phyloP scores from a whole-genome alignment of 1,284 basidiomycete species.

The Golubevia pallescens region DNA sequence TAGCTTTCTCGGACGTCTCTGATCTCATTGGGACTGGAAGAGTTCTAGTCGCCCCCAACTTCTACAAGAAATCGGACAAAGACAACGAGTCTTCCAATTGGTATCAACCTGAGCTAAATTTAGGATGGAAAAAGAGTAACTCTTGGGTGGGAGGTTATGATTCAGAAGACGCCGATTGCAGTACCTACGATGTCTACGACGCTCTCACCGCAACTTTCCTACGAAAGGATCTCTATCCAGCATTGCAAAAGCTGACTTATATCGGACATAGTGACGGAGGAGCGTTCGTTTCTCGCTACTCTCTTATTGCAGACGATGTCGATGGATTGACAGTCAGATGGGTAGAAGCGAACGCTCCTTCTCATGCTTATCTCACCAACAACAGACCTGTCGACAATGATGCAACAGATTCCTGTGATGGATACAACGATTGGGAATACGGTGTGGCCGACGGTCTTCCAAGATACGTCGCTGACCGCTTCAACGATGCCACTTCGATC shows the following conservation, averaged over 20 bases:
- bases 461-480: not conserved
- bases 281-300: slow-evolving; percentile 29
- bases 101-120: not conserved
- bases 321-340: slow-evolving; percentile 11
- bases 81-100: not conserved
- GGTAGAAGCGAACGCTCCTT: slow-evolving; percentile 32
- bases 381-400: slow-evolving; percentile 7
- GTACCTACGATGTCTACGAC: slow-evolving; percentile 36
- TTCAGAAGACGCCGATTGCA: not conserved
- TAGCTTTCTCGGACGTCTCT: not conserved
- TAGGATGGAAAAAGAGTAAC: not conserved
- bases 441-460: slow-evolving; percentile 12
- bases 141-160: not conserved
- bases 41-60: not conserved
- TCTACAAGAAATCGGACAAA: not conserved
- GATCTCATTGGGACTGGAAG: not conserved
- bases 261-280: slow-evolving; percentile 33
- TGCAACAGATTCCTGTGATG: slow-evolving; percentile 4
- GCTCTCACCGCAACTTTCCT: slow-evolving; percentile 17
- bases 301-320: slow-evolving; percentile 16
- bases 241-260: slow-evolving; percentile 19
- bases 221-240: slow-evolving; percentile 25
- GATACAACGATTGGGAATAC: slow-evolving; percentile 26
- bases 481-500: not conserved
- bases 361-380: slow-evolving; percentile 36